Evolutionary conservation across 2,329 filamentous ascomycete species (phyloP).

Genomic region (Cyclaneusma minus): DNA sequence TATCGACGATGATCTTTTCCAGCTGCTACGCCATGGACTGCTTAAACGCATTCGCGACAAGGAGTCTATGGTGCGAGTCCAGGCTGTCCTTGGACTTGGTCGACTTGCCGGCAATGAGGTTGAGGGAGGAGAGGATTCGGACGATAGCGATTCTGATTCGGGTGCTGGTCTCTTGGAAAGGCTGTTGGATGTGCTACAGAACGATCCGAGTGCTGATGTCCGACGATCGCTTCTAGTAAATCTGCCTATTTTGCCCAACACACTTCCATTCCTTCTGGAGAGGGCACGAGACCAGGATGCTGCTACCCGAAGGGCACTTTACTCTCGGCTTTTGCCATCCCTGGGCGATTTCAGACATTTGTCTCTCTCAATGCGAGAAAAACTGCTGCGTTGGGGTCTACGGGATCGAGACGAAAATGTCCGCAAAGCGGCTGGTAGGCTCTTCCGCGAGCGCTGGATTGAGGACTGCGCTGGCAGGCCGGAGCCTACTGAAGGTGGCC

Average conservation of each 20-base stretch:
- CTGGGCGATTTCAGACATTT: conserved; percentile 90
- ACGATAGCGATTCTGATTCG: conserved; percentile 54
- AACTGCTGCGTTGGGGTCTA: conserved; percentile 85
- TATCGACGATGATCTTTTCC: conserved; percentile 84
- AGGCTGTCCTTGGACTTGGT: conserved; percentile 82
- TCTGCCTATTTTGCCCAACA: conserved; percentile 69
- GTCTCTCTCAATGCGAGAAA: conserved; percentile 87
- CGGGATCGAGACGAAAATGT: conserved; percentile 90
- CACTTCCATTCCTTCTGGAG: conserved; percentile 77
- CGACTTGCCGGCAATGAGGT: conserved; percentile 66
- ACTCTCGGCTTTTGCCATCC: conserved; percentile 71
- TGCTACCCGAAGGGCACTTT: conserved; percentile 69
- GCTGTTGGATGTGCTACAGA: conserved; percentile 75
- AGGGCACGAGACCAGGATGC: conserved; percentile 80
- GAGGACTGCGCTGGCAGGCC: conserved; percentile 71
- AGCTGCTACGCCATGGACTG: conserved; percentile 62
- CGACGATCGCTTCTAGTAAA: conserved; percentile 78
- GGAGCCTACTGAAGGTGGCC: conserved; percentile 27
- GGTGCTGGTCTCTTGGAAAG: conserved; percentile 63
- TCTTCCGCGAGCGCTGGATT: conserved; percentile 95
- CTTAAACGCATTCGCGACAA: conserved; percentile 84
- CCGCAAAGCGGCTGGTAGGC: conserved; percentile 72
- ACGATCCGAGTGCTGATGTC: conserved; percentile 89
- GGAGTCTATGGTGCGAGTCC: conserved; percentile 79
- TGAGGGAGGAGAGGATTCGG: conserved; percentile 53